phyloP scores from a whole-genome alignment of 2,329 filamentous ascomycete genomes.

The Aspergillus fijiensis region DNA sequence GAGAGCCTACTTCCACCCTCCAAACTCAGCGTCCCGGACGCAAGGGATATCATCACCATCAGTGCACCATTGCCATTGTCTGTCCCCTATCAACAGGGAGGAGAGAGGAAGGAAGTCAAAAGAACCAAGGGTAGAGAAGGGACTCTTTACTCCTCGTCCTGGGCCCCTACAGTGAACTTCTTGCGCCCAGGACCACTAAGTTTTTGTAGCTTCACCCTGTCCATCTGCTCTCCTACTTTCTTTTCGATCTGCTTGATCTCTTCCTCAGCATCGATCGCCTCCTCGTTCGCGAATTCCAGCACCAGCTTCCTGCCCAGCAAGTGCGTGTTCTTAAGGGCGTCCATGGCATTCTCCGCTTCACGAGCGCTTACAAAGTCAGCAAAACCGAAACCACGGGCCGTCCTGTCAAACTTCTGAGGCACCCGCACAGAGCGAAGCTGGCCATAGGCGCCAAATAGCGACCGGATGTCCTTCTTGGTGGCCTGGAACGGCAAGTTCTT shows the following conservation, averaged over 20 bases:
- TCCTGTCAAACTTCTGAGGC: conserved; percentile 90
- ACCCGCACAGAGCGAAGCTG: conserved; percentile 89
- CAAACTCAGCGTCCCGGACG: conserved; percentile 23
- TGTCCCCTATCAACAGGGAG: conserved; percentile 33
- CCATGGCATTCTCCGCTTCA: conserved; percentile 88
- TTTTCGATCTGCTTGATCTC: conserved; percentile 96
- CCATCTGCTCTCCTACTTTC: conserved; percentile 86
- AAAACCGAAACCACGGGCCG: conserved; percentile 91
- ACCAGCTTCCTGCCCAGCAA: conserved; percentile 85
- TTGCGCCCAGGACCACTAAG: conserved; percentile 78
- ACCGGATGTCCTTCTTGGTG: conserved; percentile 84
- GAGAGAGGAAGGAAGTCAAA: conserved; percentile 13
- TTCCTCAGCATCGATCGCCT: conserved; percentile 87
- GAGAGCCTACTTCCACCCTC: conserved; percentile 29
- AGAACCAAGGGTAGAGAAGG: conserved; percentile 16
- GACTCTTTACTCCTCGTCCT: conserved; percentile 53
- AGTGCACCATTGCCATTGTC: conserved; percentile 24
- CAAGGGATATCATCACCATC: conserved; percentile 33
- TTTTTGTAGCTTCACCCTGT: conserved; percentile 86
- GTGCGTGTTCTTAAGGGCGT: conserved; percentile 88
- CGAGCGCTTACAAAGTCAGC: conserved; percentile 89
- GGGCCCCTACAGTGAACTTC: conserved; percentile 79
- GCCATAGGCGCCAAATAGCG: conserved; percentile 85
- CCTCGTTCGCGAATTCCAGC: conserved; percentile 85
- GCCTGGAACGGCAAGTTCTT: conserved; percentile 98